Evolutionary conservation across 1,284 basidiomycete genomes (phyloP).

Genomic region (Cryptococcus neoformans): DNA sequence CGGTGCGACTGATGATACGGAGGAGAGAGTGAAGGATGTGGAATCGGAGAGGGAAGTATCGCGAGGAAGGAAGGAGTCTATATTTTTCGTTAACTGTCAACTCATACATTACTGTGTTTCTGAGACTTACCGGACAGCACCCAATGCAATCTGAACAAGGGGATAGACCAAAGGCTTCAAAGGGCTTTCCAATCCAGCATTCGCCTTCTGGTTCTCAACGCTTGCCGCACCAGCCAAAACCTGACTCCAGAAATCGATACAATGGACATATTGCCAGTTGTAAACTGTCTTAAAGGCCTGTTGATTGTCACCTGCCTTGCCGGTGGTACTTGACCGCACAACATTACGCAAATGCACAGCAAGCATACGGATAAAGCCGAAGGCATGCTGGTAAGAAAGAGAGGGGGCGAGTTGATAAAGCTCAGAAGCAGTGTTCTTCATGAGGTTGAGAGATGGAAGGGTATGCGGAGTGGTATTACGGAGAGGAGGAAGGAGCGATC

Average conservation of each 20-base stretch:
- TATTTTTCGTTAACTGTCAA: slow-evolving; percentile 13
- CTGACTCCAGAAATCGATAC: slow-evolving; percentile 93
- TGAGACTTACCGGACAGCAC: slow-evolving; percentile 74
- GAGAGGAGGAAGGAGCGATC: slow-evolving; percentile 71
- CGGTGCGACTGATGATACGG: slow-evolving; percentile 70
- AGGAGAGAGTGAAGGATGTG: slow-evolving; percentile 70
- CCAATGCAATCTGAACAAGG: slow-evolving; percentile 88
- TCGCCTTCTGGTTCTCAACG: slow-evolving; percentile 56
- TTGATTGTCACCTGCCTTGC: slow-evolving; percentile 51
- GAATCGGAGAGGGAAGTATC: slow-evolving; percentile 77
- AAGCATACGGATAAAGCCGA: slow-evolving; percentile 93
- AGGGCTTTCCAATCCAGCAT: slow-evolving; percentile 63
- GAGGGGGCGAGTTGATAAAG: slow-evolving; percentile 70
- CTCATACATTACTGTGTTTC: neutral
- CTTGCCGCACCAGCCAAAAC: slow-evolving; percentile 81
- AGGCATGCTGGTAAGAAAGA: slow-evolving; percentile 82
- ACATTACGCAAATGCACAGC: slow-evolving; percentile 83
- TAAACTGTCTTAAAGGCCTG: slow-evolving; percentile 89
- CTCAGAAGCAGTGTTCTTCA: slow-evolving; percentile 97
- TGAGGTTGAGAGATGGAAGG: slow-evolving; percentile 88
- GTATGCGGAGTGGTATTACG: slow-evolving; percentile 79
- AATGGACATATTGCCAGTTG: slow-evolving; percentile 98
- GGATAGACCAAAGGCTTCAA: slow-evolving; percentile 90
- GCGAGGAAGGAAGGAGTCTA: slow-evolving; percentile 76
- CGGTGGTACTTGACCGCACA: slow-evolving; percentile 31